These are phyloP conservation scores for Kazachstania viticola DNA, from an alignment of 805 yeast species.

Conservation along the genomic window DNA sequence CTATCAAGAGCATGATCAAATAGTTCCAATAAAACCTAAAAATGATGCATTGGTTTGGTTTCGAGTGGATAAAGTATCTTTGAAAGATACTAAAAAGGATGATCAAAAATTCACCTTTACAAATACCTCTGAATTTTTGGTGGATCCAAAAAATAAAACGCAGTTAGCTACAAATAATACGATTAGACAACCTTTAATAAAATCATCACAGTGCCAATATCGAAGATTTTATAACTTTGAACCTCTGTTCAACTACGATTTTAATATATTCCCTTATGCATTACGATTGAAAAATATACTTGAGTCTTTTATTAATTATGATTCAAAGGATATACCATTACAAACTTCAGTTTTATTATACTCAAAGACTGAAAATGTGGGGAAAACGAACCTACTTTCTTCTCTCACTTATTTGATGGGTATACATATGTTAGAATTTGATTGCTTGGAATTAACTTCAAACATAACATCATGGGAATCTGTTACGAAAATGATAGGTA, in stretches of 20 bases:
- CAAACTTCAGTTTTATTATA: slow-evolving; percentile 54
- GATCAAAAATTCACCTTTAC: neutral
- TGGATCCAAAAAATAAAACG: slow-evolving; percentile 56
- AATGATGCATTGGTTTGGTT: slow-evolving; percentile 83
- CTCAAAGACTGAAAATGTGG: slow-evolving; percentile 66
- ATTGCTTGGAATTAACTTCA: slow-evolving; percentile 38
- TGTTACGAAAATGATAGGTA: slow-evolving; percentile 69
- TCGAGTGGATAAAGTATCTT: slow-evolving; percentile 40
- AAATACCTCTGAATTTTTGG: neutral
- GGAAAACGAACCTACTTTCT: slow-evolving; percentile 57
- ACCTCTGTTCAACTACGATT: neutral
- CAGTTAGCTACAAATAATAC: slow-evolving; percentile 58
- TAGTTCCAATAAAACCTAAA: slow-evolving; percentile 5
- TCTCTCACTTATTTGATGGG: slow-evolving; percentile 51
- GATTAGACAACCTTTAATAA: slow-evolving; percentile 16
- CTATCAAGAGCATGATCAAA: slow-evolving; percentile 1
- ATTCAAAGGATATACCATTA: slow-evolving; percentile 28
- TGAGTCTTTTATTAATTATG: slow-evolving; percentile 26
- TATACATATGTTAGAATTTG: slow-evolving; percentile 52
- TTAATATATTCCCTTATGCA: neutral
- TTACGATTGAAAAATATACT: neutral
- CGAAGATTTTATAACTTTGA: no score
- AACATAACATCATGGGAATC: slow-evolving; percentile 53
- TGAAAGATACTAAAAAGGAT: slow-evolving; percentile 13
- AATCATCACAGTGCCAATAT: neutral